Percentiles rank a stretch among this genome's conserved stretches.
Evolutionary conservation across 1,139 yeast genomes (phyloP).

Genomic region (Suhomyces bolitotheri): DNA sequence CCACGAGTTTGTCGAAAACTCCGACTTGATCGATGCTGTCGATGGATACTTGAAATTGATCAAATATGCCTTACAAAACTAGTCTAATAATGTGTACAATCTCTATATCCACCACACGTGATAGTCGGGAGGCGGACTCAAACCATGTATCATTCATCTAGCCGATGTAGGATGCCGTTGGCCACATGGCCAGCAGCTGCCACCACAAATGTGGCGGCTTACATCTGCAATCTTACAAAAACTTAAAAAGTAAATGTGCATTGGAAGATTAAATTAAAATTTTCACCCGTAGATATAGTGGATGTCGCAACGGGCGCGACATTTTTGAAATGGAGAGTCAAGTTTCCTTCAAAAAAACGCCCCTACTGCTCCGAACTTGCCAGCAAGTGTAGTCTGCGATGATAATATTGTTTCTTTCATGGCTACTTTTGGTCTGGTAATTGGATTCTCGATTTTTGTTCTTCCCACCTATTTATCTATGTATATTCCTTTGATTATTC

Average conservation of each 20-base stretch:
- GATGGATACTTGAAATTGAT: conserved; percentile 57
- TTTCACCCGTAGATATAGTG: conserved; percentile 2
- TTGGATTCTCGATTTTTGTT: no score
- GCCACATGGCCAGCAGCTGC: conserved; percentile 13
- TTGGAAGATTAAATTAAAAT: not conserved
- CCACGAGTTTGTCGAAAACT: conserved; percentile 54
- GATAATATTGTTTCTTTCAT: no score
- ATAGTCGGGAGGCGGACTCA: conserved; percentile 48
- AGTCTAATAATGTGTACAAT: conserved; percentile 44
- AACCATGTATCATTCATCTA: conserved; percentile 48
- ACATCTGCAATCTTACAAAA: conserved; percentile 7
- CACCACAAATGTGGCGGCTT: conserved; percentile 1
- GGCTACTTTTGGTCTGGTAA: no score
- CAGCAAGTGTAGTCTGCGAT: no score
- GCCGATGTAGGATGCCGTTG: conserved; percentile 29
- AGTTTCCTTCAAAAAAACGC: not conserved
- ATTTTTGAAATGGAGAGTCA: not conserved
- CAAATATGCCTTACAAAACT: conserved; percentile 18
- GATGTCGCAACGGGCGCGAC: conserved; percentile 1
- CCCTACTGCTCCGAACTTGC: no score
- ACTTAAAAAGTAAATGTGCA: not conserved
- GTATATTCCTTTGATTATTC: no score
- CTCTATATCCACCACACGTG: conserved; percentile 55
- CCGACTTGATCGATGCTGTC: conserved; percentile 53
- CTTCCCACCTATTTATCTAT: no score